Base-by-base conservation (phyloP, 495 filamentous ascomycete species). In the Penicillium pancosmium region DNA sequence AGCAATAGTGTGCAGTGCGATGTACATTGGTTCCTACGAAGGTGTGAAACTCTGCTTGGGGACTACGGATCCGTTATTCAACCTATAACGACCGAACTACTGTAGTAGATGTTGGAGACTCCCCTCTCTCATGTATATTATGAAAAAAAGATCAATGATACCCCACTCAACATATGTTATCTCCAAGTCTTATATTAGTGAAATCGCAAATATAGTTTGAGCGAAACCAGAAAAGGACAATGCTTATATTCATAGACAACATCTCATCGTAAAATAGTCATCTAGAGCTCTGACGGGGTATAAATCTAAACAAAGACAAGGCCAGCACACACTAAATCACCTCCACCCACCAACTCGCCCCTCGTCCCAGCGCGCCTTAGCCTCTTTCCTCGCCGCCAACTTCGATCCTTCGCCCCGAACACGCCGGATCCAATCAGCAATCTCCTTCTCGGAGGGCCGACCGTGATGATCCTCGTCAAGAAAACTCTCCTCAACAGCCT, bases 301-400 rank as follows among this genome's bases (percentile, higher is more conserved):
- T 48, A 23, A 44, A 16, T 44, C 15, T 18, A 18, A 44, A 44
- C 12, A 44, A 19, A 44, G 41, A 44, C 41, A 44, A 44, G 41
- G 5, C 16, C 16, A 44, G 9, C 8, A 44, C n/a, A 44, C n/a
- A 19, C 46, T 6, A 19, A 16, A 31, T 87, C 80, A 96, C 56
- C 93, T 81, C 93, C 93, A 97, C 0, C 93, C 93, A 1, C 93
- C 92, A 55, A 96, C 92, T 57, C 93, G 82, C 25, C 93, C 91
- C 72, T 96, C 93, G 78, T 97, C 92, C 93, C 93, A 97, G 67
- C 93, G 79, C 62, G 91, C 90, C 73, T 89, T 93, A 54, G 89
- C 82, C 77, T 96, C 93, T 65, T 84, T 84, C 47, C 91, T 79
- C 13, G 90, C 80, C 58, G 90, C 91, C 54, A 88, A 85, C 59